Evolutionary conservation across 805 yeast species (phyloP), one percentile per base, ranked within the genome.

Genomic region (Saccharomycopsis capsularis): DNA sequence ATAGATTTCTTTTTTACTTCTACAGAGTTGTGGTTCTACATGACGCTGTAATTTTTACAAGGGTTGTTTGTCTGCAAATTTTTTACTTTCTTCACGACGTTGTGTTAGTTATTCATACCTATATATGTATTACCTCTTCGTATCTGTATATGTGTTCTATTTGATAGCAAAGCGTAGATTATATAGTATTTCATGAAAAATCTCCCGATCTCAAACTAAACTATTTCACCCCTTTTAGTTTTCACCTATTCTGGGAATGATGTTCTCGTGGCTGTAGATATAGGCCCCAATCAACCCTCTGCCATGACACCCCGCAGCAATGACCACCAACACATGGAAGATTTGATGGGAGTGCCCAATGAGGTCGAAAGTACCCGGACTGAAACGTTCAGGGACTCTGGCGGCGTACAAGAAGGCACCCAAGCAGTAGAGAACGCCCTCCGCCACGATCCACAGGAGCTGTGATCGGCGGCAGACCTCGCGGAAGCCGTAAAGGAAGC

Each of bases 291-390:
- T 59, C 32, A 88, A 66, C 0, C 82, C 95, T 47, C 58, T 68
- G 63, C 83, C 77, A 65, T 89, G 96, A 50, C 82, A 82, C 48
- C 67, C 68, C 0, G 95, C 85, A 13, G 95, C 95, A 11, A 80
- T 56, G 0, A 86, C 89, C 5, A 87, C 95, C 57, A 84, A 63
- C 7, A 83, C 63, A 62, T 87, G 95, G 60, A 88, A 87, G 7
- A 88, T 73, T 60, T 88, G 96, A 62, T 88, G 96, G 4, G 95
- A 83, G 56, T 85, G 84, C 1, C 95, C 95, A 64, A 77, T 72
- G 9, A 77, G 58, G 56, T 87, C 95, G 60, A 74, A 85, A 19
- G 36, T 62, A 0, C 89, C 89, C 0, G 87, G 86, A 3, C 55
- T 56, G 38, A 70, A 68, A 43, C 84, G 69, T 60, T 89, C 97